Evolutionary conservation across 768 basidiomycete genomes (phyloP), one percentile per base, ranked within the genome.

Genomic region (Trametes sanguinea): DNA sequence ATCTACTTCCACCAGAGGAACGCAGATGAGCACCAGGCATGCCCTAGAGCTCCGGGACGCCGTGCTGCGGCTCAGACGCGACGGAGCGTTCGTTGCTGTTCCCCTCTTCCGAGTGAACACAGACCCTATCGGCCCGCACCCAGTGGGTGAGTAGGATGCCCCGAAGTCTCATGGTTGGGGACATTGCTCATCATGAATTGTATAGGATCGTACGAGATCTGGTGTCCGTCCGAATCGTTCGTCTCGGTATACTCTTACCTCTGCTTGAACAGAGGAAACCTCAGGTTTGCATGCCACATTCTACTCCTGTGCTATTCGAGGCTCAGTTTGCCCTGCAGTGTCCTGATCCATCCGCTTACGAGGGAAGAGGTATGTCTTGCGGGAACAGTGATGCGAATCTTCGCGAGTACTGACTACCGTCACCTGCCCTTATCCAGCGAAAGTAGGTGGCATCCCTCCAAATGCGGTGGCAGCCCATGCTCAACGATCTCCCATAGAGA

Each of bases 1-100:
- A 91, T 92, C 50, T 91, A 92, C 74, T 92, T 90, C 71, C 84
- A 85, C 64, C 89, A 90, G 73, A 76, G 79, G 27, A 90, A 89
- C 66, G 74, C 79, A 0, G 76, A 78, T 3, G 83, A 89, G 62
- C 85, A 86, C 54, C 78, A 83, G 40, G 85, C 83, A 27, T n/a
- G 89, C 89, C 1, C 77, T 90, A 2, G 80, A 85, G 45, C 78
- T 92, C 42, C 80, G 89, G 0, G 88, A 92, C 69, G 84, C 89
- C 2, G 84, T 92, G 10, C 77, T 92, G 43, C 80, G 85, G 5
- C 78, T 92, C 51, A 79, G 90, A 32, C 80, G 85, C 14, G 87
- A 90, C 53, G 90, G 90, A 0, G 89, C 89, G 1, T 92, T 92
- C 66, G 83, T 92, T 8, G 90, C 89, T 1, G 90, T 91, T 1